Evolutionary conservation across 78 protist genomes (phyloP).

Genomic region (Cavenderia fasciculata): DNA sequence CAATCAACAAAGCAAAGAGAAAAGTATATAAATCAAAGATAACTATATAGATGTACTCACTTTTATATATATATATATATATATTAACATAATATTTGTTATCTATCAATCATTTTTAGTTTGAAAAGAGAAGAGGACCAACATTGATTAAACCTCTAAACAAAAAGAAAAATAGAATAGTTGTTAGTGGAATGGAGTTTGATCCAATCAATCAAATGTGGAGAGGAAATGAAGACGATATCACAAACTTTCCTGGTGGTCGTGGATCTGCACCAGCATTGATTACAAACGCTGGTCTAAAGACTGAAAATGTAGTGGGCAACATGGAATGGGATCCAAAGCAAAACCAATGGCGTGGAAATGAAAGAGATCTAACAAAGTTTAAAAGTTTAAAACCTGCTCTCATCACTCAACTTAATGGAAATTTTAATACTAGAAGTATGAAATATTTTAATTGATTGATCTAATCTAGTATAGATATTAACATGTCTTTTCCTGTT

Average conservation of each 20-base stretch:
- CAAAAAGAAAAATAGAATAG: constrained; percentile 33
- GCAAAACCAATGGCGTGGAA: constrained; percentile 72
- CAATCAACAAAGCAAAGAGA: constrained; percentile 73
- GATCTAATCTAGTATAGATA: background rate
- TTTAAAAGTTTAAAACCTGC: constrained; percentile 64
- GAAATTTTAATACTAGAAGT: constrained; percentile 2
- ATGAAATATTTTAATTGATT: background rate
- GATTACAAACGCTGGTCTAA: constrained; percentile 19
- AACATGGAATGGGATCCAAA: constrained; percentile 80
- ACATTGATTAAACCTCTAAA: constrained; percentile 73
- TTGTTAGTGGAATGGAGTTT: constrained; percentile 75
- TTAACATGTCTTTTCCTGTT: background rate
- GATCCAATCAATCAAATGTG: constrained; percentile 62
- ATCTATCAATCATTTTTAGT: too few species aligned
- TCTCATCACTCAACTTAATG: constrained; percentile 35
- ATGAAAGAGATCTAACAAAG: constrained; percentile 67
- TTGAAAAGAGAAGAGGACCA: constrained; percentile 78
- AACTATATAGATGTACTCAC: too few species aligned
- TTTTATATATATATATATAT: background rate
- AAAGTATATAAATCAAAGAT: constrained; percentile 30
- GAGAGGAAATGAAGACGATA: constrained; percentile 69
- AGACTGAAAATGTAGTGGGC: background rate
- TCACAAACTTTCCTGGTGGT: constrained; percentile 40
- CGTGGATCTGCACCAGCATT: constrained; percentile 45
- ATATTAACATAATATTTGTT: too few species aligned